A percentile compares a stretch with the other conserved stretches of the same genome.
Evolutionary conservation across 768 basidiomycete genomes (phyloP).

Genomic region (Mycena metata): DNA sequence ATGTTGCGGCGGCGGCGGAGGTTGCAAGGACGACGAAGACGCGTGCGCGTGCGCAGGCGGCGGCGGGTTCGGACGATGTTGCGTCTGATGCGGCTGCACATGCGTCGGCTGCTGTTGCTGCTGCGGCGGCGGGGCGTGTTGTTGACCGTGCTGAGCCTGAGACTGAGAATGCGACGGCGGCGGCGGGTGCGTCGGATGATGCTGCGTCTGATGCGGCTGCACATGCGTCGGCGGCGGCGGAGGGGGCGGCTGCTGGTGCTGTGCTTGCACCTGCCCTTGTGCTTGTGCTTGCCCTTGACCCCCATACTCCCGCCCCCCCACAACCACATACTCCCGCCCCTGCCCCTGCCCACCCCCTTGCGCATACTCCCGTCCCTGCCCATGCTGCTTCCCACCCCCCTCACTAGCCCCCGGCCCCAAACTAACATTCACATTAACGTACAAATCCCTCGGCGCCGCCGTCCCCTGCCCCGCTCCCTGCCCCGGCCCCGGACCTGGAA

Average conservation of each 20-base stretch:
- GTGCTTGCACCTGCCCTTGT: neutral
- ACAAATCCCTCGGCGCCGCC: constrained; percentile 25
- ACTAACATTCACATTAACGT: constrained; percentile 34
- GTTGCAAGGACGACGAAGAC: too few species aligned
- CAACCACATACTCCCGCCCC: neutral
- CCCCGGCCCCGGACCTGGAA: neutral
- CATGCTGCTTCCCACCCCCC: too few species aligned
- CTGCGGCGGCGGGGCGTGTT: too few species aligned
- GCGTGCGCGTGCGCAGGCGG: too few species aligned
- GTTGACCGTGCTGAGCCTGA: too few species aligned
- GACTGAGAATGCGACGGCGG: too few species aligned
- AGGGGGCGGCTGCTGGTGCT: neutral
- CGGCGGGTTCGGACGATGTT: too few species aligned
- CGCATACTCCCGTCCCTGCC: neutral
- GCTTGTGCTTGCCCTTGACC: constrained; percentile 9
- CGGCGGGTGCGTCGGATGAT: too few species aligned
- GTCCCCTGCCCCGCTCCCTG: neutral
- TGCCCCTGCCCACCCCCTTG: neutral
- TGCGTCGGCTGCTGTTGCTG: constrained; percentile 34
- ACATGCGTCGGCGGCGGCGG: neutral
- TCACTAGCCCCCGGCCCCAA: constrained; percentile 12
- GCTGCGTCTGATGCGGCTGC: constrained; percentile 32
- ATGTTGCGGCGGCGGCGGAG: too few species aligned
- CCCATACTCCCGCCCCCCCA: too few species aligned
- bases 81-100: too few species aligned